Conservation (phyloP, 1,284 basidiomycete genomes). For the Spongiforma sp. region DNA sequence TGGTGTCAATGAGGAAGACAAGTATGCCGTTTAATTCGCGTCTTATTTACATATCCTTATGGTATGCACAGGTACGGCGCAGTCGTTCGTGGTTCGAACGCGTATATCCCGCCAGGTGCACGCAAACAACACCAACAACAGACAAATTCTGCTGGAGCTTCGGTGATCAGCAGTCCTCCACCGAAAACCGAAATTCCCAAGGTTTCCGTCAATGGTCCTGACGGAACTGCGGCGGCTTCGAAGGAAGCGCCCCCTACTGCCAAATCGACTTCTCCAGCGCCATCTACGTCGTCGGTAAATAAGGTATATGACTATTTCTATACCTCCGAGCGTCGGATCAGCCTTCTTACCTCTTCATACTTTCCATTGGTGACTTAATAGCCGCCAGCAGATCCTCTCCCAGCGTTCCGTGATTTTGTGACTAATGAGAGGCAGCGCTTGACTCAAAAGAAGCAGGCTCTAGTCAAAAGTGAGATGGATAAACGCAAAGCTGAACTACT, state of each 20-base stretch:
- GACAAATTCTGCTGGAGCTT: constrained; percentile 17
- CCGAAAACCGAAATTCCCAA: constrained; percentile 64
- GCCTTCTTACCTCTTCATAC: constrained; percentile 9
- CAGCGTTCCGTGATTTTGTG: constrained; percentile 90
- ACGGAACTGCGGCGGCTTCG: constrained; percentile 52
- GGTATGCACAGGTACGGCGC: constrained; percentile 78
- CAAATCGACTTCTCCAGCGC: constrained; percentile 64
- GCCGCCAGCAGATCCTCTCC: constrained; percentile 71
- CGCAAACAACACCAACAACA: constrained; percentile 49
- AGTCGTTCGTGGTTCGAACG: constrained; percentile 86
- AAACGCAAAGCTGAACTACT: constrained; percentile 90
- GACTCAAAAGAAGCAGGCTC: constrained; percentile 88
- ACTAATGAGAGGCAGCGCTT: constrained; percentile 87
- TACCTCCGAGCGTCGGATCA: not conserved
- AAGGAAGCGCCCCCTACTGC: constrained; percentile 49
- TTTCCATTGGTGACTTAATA: constrained; percentile 29
- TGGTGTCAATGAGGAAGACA: constrained; percentile 92
- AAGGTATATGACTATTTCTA: constrained; percentile 36
- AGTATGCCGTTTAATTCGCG: constrained; percentile 53
- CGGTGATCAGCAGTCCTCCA: constrained; percentile 38
- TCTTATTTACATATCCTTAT: constrained; percentile 22
- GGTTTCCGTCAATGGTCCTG: constrained; percentile 73
- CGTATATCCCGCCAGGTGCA: constrained; percentile 93
- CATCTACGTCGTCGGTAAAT: constrained; percentile 45
- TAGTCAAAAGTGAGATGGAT: constrained; percentile 94